These are phyloP conservation scores for Trichosporon asahii DNA, from an alignment of 1,284 basidiomycete genomes.

Conservation along the genomic window DNA sequence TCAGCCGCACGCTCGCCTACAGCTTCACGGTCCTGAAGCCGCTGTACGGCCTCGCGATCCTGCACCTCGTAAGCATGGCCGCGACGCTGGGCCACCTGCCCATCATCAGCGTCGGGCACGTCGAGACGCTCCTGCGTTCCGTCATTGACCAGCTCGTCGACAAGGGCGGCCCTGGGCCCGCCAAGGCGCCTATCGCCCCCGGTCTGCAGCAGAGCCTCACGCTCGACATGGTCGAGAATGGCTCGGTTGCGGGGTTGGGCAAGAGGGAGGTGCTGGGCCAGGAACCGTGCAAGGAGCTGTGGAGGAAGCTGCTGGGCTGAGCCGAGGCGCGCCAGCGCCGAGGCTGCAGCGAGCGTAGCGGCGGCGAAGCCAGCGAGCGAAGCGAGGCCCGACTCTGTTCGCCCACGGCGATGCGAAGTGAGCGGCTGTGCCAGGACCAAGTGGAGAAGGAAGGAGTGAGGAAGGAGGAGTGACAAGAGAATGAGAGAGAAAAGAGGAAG, in stretches of 20 bases:
- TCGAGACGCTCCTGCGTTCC: conserved; percentile 37
- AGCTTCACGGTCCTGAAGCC: conserved; percentile 46
- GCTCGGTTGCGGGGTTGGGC: conserved; percentile 19
- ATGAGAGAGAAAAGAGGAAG: neutral
- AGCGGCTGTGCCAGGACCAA: too few relatives aligned
- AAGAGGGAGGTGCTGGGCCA: conserved; percentile 26
- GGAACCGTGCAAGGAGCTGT: conserved; percentile 26
- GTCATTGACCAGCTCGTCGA: conserved; percentile 39
- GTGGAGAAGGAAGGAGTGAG: neutral
- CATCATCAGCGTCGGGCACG: conserved; percentile 33
- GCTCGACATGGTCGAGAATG: conserved; percentile 25
- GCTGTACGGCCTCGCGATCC: conserved; percentile 42
- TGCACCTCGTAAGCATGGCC: conserved; percentile 37
- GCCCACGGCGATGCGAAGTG: too few relatives aligned
- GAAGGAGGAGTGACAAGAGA: neutral
- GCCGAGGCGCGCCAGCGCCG: too few relatives aligned
- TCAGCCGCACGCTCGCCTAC: conserved; percentile 47
- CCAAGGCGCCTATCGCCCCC: neutral
- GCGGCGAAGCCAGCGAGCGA: neutral
- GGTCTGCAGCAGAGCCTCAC: conserved; percentile 18
- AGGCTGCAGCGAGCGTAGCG: too few relatives aligned
- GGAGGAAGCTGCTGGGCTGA: conserved; percentile 26
- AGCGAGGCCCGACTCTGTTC: neutral
- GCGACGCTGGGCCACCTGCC: conserved; percentile 31
- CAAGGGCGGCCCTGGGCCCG: conserved; percentile 28